These are phyloP conservation scores for Rutstroemia sp. DNA, from an alignment of 2,329 filamentous ascomycete species.

Conservation along the genomic window DNA sequence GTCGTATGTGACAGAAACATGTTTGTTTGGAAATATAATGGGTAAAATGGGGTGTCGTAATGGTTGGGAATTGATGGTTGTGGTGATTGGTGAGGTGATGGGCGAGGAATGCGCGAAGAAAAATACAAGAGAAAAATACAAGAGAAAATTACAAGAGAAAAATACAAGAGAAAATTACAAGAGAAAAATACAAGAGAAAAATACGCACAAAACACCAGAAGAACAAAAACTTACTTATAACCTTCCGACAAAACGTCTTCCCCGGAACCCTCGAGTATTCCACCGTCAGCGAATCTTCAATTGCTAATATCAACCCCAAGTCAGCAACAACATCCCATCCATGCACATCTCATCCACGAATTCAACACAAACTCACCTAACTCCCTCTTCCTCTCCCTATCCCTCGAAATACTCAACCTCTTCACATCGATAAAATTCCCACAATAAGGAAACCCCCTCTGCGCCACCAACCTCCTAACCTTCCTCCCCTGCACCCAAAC, in stretches of 20 bases:
- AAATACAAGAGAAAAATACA: neutral
- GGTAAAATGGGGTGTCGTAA: too few species aligned
- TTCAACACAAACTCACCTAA: too few species aligned
- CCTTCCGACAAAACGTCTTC: slow-evolving; percentile 71
- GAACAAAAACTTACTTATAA: slow-evolving; percentile 48
- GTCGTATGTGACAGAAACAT: neutral
- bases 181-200: too few species aligned
- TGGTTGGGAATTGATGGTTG: neutral
- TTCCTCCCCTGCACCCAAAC: slow-evolving; percentile 45
- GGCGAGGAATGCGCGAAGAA: neutral
- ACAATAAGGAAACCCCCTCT: slow-evolving; percentile 76
- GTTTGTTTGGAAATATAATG: neutral
- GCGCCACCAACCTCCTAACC: slow-evolving; percentile 41
- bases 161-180: too few species aligned
- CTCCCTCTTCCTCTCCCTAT: slow-evolving; percentile 46
- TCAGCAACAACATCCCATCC: neutral
- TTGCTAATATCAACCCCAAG: slow-evolving; percentile 29
- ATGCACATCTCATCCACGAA: neutral
- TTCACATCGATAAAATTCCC: slow-evolving; percentile 68
- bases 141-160: too few species aligned
- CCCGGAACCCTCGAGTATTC: slow-evolving; percentile 68
- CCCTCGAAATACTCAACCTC: slow-evolving; percentile 68
- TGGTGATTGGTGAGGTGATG: too few species aligned
- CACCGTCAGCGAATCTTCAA: slow-evolving; percentile 70
- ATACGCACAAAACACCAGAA: neutral